Base-by-base conservation (phyloP, 2,329 filamentous ascomycete genomes). In the Sodiomyces alkalinus region DNA sequence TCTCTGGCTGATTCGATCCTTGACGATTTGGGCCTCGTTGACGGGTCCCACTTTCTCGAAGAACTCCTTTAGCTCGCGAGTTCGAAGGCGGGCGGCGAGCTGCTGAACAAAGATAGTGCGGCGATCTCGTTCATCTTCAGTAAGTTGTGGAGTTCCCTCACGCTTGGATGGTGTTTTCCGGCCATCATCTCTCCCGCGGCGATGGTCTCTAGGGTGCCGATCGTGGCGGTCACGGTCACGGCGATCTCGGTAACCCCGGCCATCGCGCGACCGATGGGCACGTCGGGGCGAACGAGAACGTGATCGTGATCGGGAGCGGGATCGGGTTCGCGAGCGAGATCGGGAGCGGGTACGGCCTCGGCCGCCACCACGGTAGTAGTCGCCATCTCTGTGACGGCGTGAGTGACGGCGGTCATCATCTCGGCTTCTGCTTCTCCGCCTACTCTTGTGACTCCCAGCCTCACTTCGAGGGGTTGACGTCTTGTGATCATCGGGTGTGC, bases 61-160 rank as follows among this genome's bases (percentile, higher is more conserved):
- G 53, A 98, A 98, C 36, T 76, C 71, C 53, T 92, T 87, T 38
- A 98, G 66, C 53, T 96, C 85, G 47, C 83, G 85, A 31, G 82
- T 93, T 43, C 87, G 77, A 39, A 96, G 68, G 47, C 90, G 81
- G 41, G 86, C 86, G 41, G 90, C 90, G 48, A 98, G 78, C 58
- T 98, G 90, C 62, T 98, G 90, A 31, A 98, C 90, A 51, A 98
- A 98, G 34, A 98, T 83, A 33, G 92, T 98, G 45, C 90, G 80
- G 44, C 83, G 79, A 59, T 98, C 90, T 48, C 87, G 80, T 58
- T 98, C 90, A 56, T 96, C 90, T 53, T 94, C 86, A 44, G 80
- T 93, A 35, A 80, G 72, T 47, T 80, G 74, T 17, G 83, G 78
- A 29, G 78, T 74, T 32, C 51, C 52, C 37, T 71, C 67, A 41